Evolutionary conservation across 805 yeast genomes (phyloP).

Genomic region (Saturnispora besseyi): DNA sequence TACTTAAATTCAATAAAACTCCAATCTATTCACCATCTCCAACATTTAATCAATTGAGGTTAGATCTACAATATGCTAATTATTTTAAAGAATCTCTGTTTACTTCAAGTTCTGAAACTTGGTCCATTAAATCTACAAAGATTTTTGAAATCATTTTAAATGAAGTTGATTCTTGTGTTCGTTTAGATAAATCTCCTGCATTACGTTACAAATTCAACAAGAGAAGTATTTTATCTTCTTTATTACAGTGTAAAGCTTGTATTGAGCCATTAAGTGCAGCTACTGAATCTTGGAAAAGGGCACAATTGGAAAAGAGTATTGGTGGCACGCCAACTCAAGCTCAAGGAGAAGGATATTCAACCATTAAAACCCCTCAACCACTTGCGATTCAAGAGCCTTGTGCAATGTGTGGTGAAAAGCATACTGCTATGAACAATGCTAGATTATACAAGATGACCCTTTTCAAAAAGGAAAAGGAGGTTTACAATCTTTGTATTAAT

Average conservation of each 20-base stretch:
- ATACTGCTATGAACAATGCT: conserved; percentile 65
- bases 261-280: conserved; percentile 83
- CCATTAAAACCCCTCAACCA: conserved; percentile 32
- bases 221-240: conserved; percentile 51
- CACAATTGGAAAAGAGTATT: conserved; percentile 9
- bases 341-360: not conserved
- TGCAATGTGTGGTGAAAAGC: conserved; percentile 72
- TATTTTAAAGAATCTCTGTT: conserved; percentile 37
- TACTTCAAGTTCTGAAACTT: not conserved
- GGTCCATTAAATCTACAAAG: conserved; percentile 38
- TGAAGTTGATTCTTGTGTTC: conserved; percentile 70
- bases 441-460: conserved; percentile 53
- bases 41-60: conserved; percentile 29
- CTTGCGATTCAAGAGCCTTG: conserved; percentile 72
- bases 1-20: conserved; percentile 19
- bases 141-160: conserved; percentile 60
- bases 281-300: conserved; percentile 59
- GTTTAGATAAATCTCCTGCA: conserved; percentile 49
- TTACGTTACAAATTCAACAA: conserved; percentile 49
- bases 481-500: conserved; percentile 69
- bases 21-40: conserved; percentile 21
- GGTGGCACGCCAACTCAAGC: not conserved
- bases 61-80: conserved; percentile 36
- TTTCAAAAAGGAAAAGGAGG: conserved; percentile 29
- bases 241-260: conserved; percentile 71